Conservation (phyloP, 352 stramenopile genomes). For the Blastocystis sp. region DNA sequence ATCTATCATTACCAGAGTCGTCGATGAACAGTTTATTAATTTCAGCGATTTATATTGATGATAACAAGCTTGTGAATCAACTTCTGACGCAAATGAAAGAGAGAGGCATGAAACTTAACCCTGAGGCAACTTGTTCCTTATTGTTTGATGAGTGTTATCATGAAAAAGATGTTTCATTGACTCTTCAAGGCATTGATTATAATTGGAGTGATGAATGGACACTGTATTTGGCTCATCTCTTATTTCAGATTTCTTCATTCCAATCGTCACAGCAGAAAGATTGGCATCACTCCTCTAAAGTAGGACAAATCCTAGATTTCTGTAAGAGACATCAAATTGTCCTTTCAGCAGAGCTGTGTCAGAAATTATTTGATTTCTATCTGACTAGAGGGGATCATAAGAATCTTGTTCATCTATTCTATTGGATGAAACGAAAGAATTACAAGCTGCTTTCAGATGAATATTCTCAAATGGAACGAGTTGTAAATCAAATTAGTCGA, state of each 20-base stretch:
- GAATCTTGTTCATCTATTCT: background rate
- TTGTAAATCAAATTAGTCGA: background rate
- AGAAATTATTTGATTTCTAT: conserved; percentile 18
- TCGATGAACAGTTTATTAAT: conserved; percentile 14
- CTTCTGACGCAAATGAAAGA: background rate
- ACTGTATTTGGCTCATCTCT: background rate
- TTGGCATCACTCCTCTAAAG: background rate
- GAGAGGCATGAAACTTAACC: background rate
- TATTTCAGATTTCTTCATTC: background rate
- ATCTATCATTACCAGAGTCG: background rate
- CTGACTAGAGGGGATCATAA: background rate
- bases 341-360: background rate
- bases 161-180: background rate
- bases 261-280: background rate
- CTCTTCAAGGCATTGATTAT: background rate
- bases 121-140: background rate
- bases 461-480: background rate
- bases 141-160: background rate
- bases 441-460: background rate
- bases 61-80: background rate
- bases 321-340: background rate
- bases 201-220: background rate
- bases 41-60: background rate
- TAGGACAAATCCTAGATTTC: background rate
- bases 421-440: background rate